These are phyloP conservation scores for Lactarius trivialis DNA, from an alignment of 768 basidiomycete genomes.

Conservation along the genomic window DNA sequence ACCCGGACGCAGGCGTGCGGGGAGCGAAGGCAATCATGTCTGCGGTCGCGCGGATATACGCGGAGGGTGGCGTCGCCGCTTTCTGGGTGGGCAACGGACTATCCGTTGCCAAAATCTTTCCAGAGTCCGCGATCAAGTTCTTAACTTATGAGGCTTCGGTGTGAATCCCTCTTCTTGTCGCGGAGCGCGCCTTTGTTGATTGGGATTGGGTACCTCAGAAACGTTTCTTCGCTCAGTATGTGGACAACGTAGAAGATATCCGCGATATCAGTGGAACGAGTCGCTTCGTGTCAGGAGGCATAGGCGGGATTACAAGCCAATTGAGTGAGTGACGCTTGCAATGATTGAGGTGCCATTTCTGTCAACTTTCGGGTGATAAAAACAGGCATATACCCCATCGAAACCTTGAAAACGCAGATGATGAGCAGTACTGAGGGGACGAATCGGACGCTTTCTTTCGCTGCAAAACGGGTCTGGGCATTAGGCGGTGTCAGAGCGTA, in stretches of 20 bases:
- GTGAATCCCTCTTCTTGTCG: constrained; percentile 29
- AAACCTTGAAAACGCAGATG: constrained; percentile 98
- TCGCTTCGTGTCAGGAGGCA: constrained; percentile 90
- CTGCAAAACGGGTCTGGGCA: constrained; percentile 68
- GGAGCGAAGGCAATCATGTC: constrained; percentile 59
- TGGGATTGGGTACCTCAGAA: constrained; percentile 50
- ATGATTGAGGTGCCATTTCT: constrained; percentile 8
- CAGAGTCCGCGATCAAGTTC: constrained; percentile 99
- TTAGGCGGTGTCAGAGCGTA: constrained; percentile 77
- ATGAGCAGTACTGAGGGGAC: constrained; percentile 76
- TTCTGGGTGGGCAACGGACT: constrained; percentile 99
- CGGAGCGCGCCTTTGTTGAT: background rate
- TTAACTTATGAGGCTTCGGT: constrained; percentile 91
- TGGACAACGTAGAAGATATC: constrained; percentile 84
- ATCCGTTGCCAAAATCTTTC: constrained; percentile 92
- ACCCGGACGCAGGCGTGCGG: constrained; percentile 39
- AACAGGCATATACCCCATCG: constrained; percentile 93
- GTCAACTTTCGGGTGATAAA: constrained; percentile 24
- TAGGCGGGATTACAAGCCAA: constrained; percentile 93
- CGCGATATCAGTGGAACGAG: constrained; percentile 68
- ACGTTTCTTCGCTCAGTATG: constrained; percentile 87
- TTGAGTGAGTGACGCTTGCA: constrained; percentile 50
- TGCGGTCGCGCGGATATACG: constrained; percentile 77
- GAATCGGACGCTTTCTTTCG: constrained; percentile 50
- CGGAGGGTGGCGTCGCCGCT: constrained; percentile 80